Base-by-base conservation (phyloP, 495 filamentous ascomycete species). In the Physcia stellaris region DNA sequence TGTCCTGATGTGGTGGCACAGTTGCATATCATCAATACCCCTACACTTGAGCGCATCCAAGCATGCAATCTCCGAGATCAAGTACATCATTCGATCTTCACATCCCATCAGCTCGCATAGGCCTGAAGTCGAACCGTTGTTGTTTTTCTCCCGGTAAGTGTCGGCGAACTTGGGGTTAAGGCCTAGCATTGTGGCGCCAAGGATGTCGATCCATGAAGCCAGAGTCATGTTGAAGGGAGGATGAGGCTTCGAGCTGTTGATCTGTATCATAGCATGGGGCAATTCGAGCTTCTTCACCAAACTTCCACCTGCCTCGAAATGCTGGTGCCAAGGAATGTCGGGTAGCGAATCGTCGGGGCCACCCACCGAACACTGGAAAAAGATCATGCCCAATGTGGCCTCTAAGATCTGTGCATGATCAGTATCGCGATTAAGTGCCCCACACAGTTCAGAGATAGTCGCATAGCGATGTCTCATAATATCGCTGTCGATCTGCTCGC, bases 41-140 rank as follows among this genome's bases (percentile, higher is more conserved):
- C 86, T 80, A 22, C 62, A 61, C 68, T 87, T 93, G 41, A 95
- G 67, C 2, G 82, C 80, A 49, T 98, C 90, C 26, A 98, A 68
- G 60, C 90, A 98, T 17, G 88, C 83, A 47, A 95, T 94, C 54
- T 98, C 90, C 2, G 86, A 94, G 52, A 98, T 94, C 43, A 96
- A 70, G 54, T 94, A 98, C 90, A 98, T 95, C 51, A 98, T 76
- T 17, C 79, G 75, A 62, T 98, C 90, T 41, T 98, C 90, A 58
- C 90, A 98, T 40, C 90, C 90, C 90, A 96, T 98, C 9, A 98
- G 68, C 55, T 95, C 90, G 26, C 77, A 75, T 16, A 98, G 66
- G 3, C 90, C 90, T 15, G 79, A 75, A 24, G 79, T 72, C 9
- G 73, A 67, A 1, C 70, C 62, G 40, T 69, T 77, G 10, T 93